These are phyloP conservation scores for Gastrodia elata DNA, from an alignment of 106 monocot species.

Conservation along the genomic window DNA sequence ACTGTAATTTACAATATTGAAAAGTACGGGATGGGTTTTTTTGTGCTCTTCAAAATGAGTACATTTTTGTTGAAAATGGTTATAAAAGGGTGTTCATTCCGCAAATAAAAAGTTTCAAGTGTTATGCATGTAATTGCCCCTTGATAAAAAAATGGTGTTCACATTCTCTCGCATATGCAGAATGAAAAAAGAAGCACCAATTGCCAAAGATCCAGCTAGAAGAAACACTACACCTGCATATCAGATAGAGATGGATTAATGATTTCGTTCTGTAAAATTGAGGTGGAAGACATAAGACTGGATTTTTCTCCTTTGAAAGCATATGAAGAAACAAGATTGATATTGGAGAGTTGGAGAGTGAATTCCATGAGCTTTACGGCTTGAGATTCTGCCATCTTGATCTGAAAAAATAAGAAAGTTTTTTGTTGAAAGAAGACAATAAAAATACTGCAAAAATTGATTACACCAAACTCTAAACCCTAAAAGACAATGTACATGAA, in stretches of 20 bases:
- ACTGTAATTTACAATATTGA: too few relatives aligned
- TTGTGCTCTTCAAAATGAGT: too few relatives aligned
- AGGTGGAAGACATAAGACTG: conserved; percentile 25
- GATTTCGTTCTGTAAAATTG: conserved; percentile 79
- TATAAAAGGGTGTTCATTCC: too few relatives aligned
- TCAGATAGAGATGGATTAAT: conserved; percentile 62
- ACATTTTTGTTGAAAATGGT: too few relatives aligned
- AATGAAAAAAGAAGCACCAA: neutral
- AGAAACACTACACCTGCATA: conserved; percentile 31
- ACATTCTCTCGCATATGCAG: neutral
- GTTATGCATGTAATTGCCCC: too few relatives aligned
- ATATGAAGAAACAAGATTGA: conserved; percentile 73
- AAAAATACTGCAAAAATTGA: neutral
- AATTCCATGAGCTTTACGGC: conserved; percentile 65
- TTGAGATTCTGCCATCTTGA: conserved; percentile 55
- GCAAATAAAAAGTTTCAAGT: too few relatives aligned
- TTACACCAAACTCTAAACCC: neutral
- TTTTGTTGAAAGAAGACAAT: neutral
- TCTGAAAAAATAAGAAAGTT: conserved; percentile 32
- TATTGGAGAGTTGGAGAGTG: conserved; percentile 76
- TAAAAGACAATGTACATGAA: neutral
- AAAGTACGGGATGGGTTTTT: too few relatives aligned
- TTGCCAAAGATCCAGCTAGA: neutral
- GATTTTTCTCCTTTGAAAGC: conserved; percentile 61
- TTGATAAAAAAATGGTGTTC: neutral